These are phyloP conservation scores for Paxillus rubicundulus DNA, from an alignment of 768 basidiomycete species.

Conservation along the genomic window DNA sequence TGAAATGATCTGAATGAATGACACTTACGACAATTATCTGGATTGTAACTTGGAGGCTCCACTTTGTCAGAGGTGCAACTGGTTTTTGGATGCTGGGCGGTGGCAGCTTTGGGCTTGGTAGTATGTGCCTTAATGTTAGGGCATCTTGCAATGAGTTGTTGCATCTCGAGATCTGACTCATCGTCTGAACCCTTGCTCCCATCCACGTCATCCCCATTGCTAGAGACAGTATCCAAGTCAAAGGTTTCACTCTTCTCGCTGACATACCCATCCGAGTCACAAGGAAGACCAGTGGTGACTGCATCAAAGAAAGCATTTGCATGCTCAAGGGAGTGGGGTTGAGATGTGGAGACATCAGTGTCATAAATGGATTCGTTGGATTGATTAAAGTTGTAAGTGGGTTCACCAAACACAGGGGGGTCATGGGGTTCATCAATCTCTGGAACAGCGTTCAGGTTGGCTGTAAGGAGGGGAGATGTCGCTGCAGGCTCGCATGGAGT, in stretches of 20 bases:
- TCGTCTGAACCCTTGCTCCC: not conserved
- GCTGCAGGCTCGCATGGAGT: not conserved
- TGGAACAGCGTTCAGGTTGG: not conserved
- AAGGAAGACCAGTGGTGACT: not conserved
- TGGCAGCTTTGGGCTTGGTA: not conserved
- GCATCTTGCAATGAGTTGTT: not conserved
- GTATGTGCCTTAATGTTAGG: not conserved
- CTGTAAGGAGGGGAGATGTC: not conserved
- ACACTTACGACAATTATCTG: not conserved
- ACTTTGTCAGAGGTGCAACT: not conserved
- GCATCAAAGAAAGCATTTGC: not conserved
- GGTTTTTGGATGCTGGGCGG: not conserved
- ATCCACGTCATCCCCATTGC: not conserved
- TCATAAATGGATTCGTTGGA: not conserved
- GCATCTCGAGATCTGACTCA: not conserved
- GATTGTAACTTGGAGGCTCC: slow-evolving; percentile 13
- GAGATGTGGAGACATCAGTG: not conserved
- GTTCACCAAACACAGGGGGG: not conserved
- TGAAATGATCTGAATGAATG: not conserved
- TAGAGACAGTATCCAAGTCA: not conserved
- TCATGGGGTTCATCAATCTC: not conserved
- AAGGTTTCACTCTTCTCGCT: not conserved
- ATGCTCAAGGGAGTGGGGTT: not conserved
- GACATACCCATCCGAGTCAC: not conserved
- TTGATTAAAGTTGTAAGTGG: not conserved